phyloP scores from a whole-genome alignment of 2,329 filamentous ascomycete genomes.

The Cercospora sesami region DNA sequence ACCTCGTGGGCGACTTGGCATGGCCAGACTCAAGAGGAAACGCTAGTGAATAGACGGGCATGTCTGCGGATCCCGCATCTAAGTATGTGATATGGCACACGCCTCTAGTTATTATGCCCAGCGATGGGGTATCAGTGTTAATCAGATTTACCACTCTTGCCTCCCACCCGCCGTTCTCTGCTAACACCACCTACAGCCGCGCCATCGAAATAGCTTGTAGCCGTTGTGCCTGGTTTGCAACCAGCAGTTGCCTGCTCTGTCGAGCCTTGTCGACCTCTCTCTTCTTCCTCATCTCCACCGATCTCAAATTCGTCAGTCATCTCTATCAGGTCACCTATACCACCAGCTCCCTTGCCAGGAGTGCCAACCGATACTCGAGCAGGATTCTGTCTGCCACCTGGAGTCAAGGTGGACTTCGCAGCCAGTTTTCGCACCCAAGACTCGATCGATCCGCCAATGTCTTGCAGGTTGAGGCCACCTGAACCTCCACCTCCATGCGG shows the following conservation, averaged over 20 bases:
- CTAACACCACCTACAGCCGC: constrained; percentile 22
- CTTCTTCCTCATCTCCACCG: constrained; percentile 35
- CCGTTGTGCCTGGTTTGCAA: constrained; percentile 23
- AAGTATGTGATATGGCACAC: neutral
- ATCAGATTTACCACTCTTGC: constrained; percentile 38
- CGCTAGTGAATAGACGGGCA: neutral
- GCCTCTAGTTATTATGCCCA: neutral
- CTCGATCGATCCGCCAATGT: constrained; percentile 83
- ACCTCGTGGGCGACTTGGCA: neutral
- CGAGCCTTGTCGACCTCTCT: constrained; percentile 34
- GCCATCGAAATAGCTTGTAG: constrained; percentile 35
- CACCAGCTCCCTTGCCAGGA: constrained; percentile 43
- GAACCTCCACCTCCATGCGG: constrained; percentile 28
- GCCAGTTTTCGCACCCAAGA: constrained; percentile 86
- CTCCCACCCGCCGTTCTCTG: constrained; percentile 19
- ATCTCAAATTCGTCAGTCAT: constrained; percentile 60
- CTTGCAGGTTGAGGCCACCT: constrained; percentile 62
- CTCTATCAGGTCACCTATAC: constrained; percentile 68
- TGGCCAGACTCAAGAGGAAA: neutral
- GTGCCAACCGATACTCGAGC: constrained; percentile 36
- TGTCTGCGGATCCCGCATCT: neutral
- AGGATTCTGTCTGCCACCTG: constrained; percentile 15
- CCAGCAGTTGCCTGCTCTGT: constrained; percentile 18
- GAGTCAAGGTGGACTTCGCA: constrained; percentile 50
- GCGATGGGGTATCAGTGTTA: constrained; percentile 23